These are phyloP conservation scores for Rhododendron kiyosumense DNA, from an alignment of 148 eudicot genomes.

Conservation along the genomic window DNA sequence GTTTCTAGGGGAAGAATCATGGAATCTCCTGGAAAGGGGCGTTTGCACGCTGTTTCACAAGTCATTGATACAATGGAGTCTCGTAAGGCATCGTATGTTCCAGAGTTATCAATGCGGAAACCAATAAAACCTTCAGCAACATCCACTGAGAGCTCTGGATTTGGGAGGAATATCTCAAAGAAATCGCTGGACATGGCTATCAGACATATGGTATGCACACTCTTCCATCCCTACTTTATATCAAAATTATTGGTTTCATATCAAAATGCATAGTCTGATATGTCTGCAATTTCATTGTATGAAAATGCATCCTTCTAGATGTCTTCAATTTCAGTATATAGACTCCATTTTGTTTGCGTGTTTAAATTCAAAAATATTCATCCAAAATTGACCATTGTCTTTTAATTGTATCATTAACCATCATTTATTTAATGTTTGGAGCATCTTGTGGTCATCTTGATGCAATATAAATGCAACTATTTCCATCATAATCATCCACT, in stretches of 20 bases:
- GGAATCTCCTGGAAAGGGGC: constrained; percentile 58
- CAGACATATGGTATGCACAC: constrained; percentile 70
- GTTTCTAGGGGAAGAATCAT: constrained; percentile 59
- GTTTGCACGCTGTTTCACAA: constrained; percentile 47
- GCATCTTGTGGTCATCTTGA: not conserved
- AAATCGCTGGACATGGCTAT: constrained; percentile 96
- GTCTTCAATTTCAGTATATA: not conserved
- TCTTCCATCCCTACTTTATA: not conserved
- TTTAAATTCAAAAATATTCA: not conserved
- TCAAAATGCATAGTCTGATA: not conserved
- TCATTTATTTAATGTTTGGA: not conserved
- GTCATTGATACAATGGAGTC: constrained; percentile 42
- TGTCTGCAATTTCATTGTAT: constrained; percentile 3
- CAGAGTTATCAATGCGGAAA: constrained; percentile 58
- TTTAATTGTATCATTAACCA: not conserved
- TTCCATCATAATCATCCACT: not conserved
- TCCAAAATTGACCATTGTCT: not conserved
- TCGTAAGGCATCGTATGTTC: constrained; percentile 40
- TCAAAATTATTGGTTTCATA: not conserved
- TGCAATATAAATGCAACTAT: constrained; percentile 1
- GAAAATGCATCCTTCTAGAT: not conserved
- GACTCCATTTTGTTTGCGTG: not conserved
- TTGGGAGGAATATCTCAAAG: constrained; percentile 90
- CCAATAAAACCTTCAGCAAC: constrained; percentile 49
- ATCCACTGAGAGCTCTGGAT: constrained; percentile 53